A percentile compares a stretch with the other conserved stretches of the same genome.
phyloP scores from a whole-genome alignment of 2,329 filamentous ascomycete species.

The Grosmannia penicillata region DNA sequence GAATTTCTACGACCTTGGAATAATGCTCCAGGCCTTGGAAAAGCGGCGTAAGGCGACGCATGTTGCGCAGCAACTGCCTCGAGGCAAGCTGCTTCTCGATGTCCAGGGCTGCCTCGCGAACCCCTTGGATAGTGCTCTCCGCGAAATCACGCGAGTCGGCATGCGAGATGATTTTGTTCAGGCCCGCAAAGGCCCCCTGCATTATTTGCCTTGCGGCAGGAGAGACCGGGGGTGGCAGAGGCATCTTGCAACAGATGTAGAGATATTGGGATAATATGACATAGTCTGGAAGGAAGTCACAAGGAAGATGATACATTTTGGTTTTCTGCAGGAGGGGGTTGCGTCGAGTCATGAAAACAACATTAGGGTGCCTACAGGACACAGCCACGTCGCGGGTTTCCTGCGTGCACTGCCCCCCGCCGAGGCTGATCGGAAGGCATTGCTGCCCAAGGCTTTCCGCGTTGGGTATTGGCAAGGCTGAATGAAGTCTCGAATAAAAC shows the following conservation, averaged over 20 bases:
- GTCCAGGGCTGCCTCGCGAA: constrained; percentile 18
- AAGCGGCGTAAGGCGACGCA: constrained; percentile 26
- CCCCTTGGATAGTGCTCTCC: constrained; percentile 20
- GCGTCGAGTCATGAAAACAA: neutral
- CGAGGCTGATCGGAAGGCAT: no score
- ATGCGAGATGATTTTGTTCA: constrained; percentile 8
- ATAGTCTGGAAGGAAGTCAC: neutral
- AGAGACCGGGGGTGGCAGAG: constrained; percentile 5
- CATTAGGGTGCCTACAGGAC: no score
- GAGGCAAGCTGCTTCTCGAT: constrained; percentile 25
- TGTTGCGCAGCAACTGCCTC: constrained; percentile 23
- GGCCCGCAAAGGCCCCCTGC: constrained; percentile 11
- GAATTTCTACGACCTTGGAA: constrained; percentile 22
- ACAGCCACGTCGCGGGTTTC: no score
- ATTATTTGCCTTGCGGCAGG: constrained; percentile 7
- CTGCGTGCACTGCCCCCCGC: no score
- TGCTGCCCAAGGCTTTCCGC: no score
- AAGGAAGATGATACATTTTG: neutral
- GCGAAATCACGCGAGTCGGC: constrained; percentile 12
- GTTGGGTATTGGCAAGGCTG: no score
- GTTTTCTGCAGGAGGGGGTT: neutral
- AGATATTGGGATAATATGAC: neutral
- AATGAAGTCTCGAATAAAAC: no score
- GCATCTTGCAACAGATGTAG: constrained; percentile 5
- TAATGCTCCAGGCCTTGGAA: constrained; percentile 26